Evolutionary conservation across 257 asterid species (phyloP), one percentile per base, ranked within the genome.

Genomic region (Scutellaria baicalensis): DNA sequence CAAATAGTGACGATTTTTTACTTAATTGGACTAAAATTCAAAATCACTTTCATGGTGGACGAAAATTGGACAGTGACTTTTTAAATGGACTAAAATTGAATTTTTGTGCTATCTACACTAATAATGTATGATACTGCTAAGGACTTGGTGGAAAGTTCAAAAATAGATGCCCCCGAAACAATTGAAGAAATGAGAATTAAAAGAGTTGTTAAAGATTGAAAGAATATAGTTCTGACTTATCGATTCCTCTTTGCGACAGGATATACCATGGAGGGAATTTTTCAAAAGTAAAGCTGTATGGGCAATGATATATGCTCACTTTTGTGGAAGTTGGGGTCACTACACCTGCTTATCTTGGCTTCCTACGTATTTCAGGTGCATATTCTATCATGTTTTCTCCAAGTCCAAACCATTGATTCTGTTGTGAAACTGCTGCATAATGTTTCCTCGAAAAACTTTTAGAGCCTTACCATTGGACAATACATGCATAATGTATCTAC

Each of bases 321-420:
- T 93, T 77, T 93, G 99, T 81, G 99, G 99, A 63, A 91, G 96
- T 78, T 93, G 99, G 99, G 99, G 99, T 74, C 97, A 93, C 65
- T 93, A 89, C 75, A 86, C 92, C 40, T 87, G 95, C 82, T 83
- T 93, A 75, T 84, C 99, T 68, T 93, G 99, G 99, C 91, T 93
- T 75, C 97, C 99, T 17, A 93, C 99, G 39, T 93, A 84, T 82
- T 91, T 91, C 95, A 93, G 99, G 99, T 93, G 77, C 64, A 21
- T 63, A 18, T 73, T 67, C 61, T 18, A 43, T 62, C 54, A 23
- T 6, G 43, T 72, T 48, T 50, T 48, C 45, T 56, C 17, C 31
- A 27, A 27, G 4, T 56, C 56, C 10, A 10, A 71, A 48, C 55
- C 40, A 33, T 57, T 60, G 21, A 16, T 51, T 11, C 33, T 58